A percentile compares a stretch with the other conserved stretches of the same genome.
Evolutionary conservation across 345 rosid genomes (phyloP).

Genomic region (Populus pruinosa): DNA sequence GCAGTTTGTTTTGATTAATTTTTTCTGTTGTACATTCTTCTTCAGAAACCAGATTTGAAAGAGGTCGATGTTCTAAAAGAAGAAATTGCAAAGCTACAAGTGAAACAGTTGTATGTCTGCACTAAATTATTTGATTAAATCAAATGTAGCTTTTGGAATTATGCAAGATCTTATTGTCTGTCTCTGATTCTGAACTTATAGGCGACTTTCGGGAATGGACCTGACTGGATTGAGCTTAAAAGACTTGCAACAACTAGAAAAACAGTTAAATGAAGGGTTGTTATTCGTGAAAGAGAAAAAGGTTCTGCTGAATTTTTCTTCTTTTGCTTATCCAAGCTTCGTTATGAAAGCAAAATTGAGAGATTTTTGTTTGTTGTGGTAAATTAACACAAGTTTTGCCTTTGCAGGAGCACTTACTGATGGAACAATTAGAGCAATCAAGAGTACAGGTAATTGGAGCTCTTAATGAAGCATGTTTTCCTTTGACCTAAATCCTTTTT

Average conservation of each 20-base stretch:
- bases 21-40: conserved; percentile 3
- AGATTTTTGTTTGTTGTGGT: neutral
- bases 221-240: conserved; percentile 59
- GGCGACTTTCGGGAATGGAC: conserved; percentile 69
- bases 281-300: conserved; percentile 68
- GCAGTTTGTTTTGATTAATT: neutral
- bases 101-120: conserved; percentile 59
- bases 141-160: neutral
- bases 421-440: conserved; percentile 79
- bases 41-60: conserved; percentile 48
- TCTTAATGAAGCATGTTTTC: conserved; percentile 4
- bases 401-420: conserved; percentile 68
- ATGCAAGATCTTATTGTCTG: neutral
- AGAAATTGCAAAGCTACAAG: conserved; percentile 67
- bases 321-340: neutral
- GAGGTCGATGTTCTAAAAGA: conserved; percentile 56
- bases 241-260: conserved; percentile 70
- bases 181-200: conserved; percentile 23
- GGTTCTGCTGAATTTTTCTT: conserved; percentile 32
- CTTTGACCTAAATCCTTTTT: neutral
- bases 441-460: conserved; percentile 51
- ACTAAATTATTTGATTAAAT: conserved; percentile 9
- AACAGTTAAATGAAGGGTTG: conserved; percentile 59
- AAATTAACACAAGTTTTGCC: conserved; percentile 1
- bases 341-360: neutral